These are phyloP conservation scores for Eucalyptus cladocalyx DNA, from an alignment of 345 rosid species.

Conservation along the genomic window DNA sequence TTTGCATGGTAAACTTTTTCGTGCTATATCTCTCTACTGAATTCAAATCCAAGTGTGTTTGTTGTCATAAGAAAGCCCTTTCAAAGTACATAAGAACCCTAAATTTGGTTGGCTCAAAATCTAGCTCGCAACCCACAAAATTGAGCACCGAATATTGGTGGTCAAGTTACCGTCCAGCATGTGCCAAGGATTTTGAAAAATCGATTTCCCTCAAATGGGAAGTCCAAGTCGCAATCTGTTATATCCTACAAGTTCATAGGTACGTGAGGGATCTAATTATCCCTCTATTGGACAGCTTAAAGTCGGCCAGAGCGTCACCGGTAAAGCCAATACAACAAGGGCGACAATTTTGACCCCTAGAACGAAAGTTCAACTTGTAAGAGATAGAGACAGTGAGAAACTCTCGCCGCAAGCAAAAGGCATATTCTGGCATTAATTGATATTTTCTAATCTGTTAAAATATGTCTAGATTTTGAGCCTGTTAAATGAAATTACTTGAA, in stretches of 20 bases:
- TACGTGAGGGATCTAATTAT: background rate
- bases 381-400: background rate
- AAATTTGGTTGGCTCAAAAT: background rate
- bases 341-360: background rate
- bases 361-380: background rate
- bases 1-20: background rate
- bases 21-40: background rate
- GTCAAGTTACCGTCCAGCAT: background rate
- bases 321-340: background rate
- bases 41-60: background rate
- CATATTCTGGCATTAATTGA: background rate
- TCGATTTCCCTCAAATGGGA: background rate
- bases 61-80: background rate
- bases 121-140: background rate
- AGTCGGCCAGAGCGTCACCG: accelerated
- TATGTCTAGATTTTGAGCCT: too few species aligned
- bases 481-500: too few species aligned
- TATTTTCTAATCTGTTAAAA: background rate
- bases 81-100: background rate
- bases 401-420: background rate
- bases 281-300: background rate
- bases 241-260: background rate
- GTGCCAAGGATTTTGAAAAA: background rate
- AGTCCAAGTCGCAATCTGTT: background rate
- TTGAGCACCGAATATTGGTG: background rate